These are phyloP conservation scores for Boechera stricta DNA, from an alignment of 345 rosid species.

Conservation along the genomic window DNA sequence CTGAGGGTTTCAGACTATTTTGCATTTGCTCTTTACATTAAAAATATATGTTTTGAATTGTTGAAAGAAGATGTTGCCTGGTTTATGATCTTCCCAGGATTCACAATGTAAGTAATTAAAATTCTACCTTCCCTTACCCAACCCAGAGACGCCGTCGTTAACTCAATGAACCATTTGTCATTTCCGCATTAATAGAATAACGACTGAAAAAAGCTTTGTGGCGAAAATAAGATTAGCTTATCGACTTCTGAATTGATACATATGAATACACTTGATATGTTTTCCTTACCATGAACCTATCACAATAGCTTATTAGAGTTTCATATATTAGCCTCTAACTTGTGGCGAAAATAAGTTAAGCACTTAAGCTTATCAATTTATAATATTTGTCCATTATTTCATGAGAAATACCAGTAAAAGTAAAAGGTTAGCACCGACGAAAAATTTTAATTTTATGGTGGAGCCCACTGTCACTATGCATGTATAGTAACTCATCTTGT, in stretches of 20 bases:
- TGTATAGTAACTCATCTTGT: too few species aligned
- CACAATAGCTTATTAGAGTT: too few species aligned
- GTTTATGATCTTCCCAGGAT: slow-evolving; percentile 33
- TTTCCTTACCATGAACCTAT: too few species aligned
- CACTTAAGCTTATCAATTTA: background rate
- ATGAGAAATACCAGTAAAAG: too few species aligned
- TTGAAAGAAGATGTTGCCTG: slow-evolving; percentile 33
- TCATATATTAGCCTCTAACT: background rate
- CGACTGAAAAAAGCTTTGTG: too few species aligned
- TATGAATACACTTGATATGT: too few species aligned
- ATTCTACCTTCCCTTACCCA: background rate
- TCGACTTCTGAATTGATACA: too few species aligned
- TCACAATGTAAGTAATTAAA: slow-evolving; percentile 29
- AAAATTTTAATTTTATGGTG: too few species aligned
- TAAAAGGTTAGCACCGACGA: too few species aligned
- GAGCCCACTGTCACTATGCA: too few species aligned
- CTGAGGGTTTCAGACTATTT: slow-evolving; percentile 28
- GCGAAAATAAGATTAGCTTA: too few species aligned
- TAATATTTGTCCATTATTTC: background rate
- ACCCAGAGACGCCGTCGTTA: background rate
- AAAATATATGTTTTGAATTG: slow-evolving; percentile 19
- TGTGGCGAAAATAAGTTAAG: background rate
- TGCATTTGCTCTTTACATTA: slow-evolving; percentile 23
- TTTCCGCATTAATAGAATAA: too few species aligned
- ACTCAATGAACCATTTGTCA: background rate